Conservation (phyloP, 371 early-diverging fungal genomes). For the Syncephalastrum sp. region DNA sequence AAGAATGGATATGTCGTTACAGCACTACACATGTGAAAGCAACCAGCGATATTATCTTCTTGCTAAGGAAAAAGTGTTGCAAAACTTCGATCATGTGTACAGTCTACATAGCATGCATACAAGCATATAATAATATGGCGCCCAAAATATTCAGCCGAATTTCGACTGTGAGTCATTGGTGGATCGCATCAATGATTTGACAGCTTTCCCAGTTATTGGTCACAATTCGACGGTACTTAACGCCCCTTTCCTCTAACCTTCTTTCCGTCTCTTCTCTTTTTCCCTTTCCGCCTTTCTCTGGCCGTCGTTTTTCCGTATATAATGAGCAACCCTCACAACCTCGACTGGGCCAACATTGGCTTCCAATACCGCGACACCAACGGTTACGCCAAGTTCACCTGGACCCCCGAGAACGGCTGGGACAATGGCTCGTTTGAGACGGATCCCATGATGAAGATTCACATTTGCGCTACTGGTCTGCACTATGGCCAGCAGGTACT, state of each 20-base stretch:
- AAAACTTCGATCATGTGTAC: too few relatives aligned
- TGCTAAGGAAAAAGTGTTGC: too few relatives aligned
- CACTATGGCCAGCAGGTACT: slow-evolving; percentile 74
- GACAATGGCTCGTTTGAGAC: slow-evolving; percentile 59
- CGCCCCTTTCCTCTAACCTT: background rate
- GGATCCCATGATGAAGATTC: slow-evolving; percentile 47
- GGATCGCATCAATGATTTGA: too few relatives aligned
- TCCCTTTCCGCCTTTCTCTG: background rate
- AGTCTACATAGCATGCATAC: too few relatives aligned
- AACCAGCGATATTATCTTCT: too few relatives aligned
- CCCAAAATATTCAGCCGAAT: too few relatives aligned
- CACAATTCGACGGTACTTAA: background rate
- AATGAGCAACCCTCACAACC: slow-evolving; percentile 18
- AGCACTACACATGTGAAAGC: too few relatives aligned
- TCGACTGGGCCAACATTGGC: slow-evolving; percentile 72
- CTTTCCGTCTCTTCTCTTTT: background rate
- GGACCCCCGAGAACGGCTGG: slow-evolving; percentile 63
- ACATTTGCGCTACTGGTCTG: slow-evolving; percentile 60
- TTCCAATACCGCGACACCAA: slow-evolving; percentile 69
- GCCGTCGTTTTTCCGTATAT: background rate
- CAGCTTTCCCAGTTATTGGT: too few relatives aligned
- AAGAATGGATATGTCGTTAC: too few relatives aligned
- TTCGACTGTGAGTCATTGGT: too few relatives aligned
- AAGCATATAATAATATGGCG: too few relatives aligned
- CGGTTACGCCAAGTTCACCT: slow-evolving; percentile 63